Evolutionary conservation across 164 flowering plant species (phyloP), one percentile per base, ranked within the genome.

Genomic region (Hamamelis virginiana): DNA sequence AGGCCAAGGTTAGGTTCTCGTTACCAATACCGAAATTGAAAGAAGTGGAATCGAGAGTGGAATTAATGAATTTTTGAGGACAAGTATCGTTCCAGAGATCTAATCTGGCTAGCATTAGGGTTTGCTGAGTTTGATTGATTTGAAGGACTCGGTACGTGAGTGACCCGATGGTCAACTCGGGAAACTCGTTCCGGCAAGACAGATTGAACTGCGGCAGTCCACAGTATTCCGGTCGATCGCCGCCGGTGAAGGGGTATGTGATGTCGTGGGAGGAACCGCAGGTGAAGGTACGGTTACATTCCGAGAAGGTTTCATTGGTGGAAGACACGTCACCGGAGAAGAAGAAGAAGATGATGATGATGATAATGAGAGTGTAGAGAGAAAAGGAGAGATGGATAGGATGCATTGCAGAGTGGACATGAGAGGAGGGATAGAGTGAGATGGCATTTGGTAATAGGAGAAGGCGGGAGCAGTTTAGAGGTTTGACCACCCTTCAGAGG

Each of bases 201-300:
- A 84, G 82, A 1, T 28, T 74, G 76, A 81, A 80, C 18, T 68
- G 78, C 26, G 81, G 81, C 1, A 61, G 77, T 61, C 87, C 83
- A 64, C 85, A 83, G 81, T 76, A 48, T 62, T 60, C 43, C 1
- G 80, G 82, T 23, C 78, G 78, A 59, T 59, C 64, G 27, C 69
- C 77, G 74, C 74, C 72, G 59, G 80, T 58, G 83, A 83, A 83
- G 3, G 87, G 87, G 77, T 73, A 81, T 53, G 81, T 53, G 58
- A 81, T 28, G 72, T 73, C 64, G 12, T 12, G 43, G 62, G 80
- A 45, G 16, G 59, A 10, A 15, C 84, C 85, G 73, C 87, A 81
- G n/a, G 72, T 22, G 81, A 79, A 81, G 72, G 73, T 66, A 55
- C 26, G 65, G 65, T 38, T 1, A 64, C 81, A 76, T 72, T 45